Evolutionary conservation across 2,329 filamentous ascomycete species (phyloP).

Genomic region (Huntiella omanensis): DNA sequence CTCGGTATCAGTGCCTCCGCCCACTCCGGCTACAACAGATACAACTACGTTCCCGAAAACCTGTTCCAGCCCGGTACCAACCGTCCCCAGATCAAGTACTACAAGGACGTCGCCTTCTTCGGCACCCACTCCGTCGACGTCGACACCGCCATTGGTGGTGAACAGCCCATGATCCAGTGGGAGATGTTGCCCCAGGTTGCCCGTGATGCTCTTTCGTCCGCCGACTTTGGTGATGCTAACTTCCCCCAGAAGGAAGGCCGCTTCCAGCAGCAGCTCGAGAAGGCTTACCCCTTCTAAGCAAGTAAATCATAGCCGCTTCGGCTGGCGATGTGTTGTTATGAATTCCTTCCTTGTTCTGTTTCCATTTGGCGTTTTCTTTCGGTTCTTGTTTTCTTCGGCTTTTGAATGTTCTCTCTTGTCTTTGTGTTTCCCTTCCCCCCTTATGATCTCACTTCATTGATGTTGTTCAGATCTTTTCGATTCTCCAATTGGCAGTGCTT

Average conservation of each 20-base stretch:
- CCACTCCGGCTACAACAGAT: conserved; percentile 20
- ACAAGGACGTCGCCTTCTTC: conserved; percentile 14
- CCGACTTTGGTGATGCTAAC: conserved; percentile 23
- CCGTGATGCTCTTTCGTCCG: conserved; percentile 19
- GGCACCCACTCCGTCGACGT: conserved; percentile 21
- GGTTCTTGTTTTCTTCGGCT: not conserved
- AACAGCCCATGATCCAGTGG: conserved; percentile 25
- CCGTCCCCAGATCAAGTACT: conserved; percentile 18
- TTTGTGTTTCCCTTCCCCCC: not conserved
- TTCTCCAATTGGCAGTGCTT: too few relatives aligned
- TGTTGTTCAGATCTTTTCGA: not conserved
- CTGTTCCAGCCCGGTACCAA: conserved; percentile 10
- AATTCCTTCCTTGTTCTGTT: not conserved
- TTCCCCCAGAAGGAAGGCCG: conserved; percentile 22
- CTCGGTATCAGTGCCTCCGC: conserved; percentile 21
- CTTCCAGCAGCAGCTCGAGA: conserved; percentile 15
- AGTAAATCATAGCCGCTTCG: not conserved
- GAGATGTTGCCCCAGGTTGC: conserved; percentile 21
- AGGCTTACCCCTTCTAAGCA: conserved; percentile 10
- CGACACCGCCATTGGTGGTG: conserved; percentile 19
- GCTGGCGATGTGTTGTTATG: not conserved
- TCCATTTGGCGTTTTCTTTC: not conserved
- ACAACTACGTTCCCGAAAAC: conserved; percentile 5
- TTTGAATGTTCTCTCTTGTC: not conserved
- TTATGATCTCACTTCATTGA: not conserved